Conservation (phyloP, 164 flowering plant species). For the Cinnamomum micranthum region DNA sequence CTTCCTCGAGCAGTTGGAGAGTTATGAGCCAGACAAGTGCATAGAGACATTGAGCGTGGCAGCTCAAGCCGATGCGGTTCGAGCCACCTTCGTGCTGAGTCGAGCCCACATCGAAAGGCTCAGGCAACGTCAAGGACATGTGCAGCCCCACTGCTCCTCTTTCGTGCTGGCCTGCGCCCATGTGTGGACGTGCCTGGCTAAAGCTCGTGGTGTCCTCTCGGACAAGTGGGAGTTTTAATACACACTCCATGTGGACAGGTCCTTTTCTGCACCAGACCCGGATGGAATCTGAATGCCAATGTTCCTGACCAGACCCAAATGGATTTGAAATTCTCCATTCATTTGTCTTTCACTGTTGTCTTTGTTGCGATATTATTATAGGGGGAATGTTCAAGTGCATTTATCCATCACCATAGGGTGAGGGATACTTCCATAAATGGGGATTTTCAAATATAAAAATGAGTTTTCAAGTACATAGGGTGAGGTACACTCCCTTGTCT, state of each 20-base stretch:
- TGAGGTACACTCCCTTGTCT: too few relatives aligned
- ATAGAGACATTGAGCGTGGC: neutral
- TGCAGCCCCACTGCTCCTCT: conserved; percentile 14
- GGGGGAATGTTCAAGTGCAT: too few relatives aligned
- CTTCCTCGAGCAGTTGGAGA: neutral
- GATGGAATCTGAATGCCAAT: too few relatives aligned
- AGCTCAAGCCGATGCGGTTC: neutral
- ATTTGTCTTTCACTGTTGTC: too few relatives aligned
- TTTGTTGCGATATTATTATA: too few relatives aligned
- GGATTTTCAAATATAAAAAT: too few relatives aligned
- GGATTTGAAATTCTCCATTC: too few relatives aligned
- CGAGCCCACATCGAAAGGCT: conserved; percentile 9
- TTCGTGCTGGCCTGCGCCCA: conserved; percentile 30
- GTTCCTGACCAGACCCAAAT: too few relatives aligned
- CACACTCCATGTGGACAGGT: neutral
- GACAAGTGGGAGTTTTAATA: neutral
- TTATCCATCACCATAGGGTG: too few relatives aligned
- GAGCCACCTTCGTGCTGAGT: conserved; percentile 9
- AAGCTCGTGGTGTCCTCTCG: neutral
- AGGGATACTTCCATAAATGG: too few relatives aligned
- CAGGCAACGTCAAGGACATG: neutral
- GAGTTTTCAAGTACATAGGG: too few relatives aligned
- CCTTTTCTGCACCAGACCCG: too few relatives aligned
- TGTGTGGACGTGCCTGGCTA: conserved; percentile 35
- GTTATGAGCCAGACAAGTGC: neutral